Conservation (phyloP, 2,329 filamentous ascomycete genomes). For the Dryadomyces quercivorus region DNA sequence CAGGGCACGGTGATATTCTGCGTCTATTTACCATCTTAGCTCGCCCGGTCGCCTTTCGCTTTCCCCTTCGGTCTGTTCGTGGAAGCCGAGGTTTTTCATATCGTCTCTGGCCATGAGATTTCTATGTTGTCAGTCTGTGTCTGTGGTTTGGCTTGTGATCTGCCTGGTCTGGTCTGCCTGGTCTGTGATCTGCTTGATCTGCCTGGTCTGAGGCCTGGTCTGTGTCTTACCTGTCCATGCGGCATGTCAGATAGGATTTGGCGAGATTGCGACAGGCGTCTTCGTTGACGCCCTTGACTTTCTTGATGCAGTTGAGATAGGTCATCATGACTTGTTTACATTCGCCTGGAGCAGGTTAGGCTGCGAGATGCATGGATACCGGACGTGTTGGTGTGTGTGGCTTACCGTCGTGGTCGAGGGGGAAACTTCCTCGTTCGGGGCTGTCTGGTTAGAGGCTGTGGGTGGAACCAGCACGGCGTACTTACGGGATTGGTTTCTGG, state of each 20-base stretch:
- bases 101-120: conserved; percentile 95
- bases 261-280: conserved; percentile 73
- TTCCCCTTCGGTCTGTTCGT: conserved; percentile 22
- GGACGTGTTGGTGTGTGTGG: background rate
- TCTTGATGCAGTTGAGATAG: conserved; percentile 82
- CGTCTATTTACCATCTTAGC: conserved; percentile 20
- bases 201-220: too few species aligned
- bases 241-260: conserved; percentile 78
- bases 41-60: conserved; percentile 19
- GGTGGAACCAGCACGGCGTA: background rate
- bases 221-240: conserved; percentile 97
- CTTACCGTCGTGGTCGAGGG: conserved; percentile 78
- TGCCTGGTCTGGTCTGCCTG: too few species aligned
- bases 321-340: conserved; percentile 80
- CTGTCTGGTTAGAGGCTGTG: conserved; percentile 26
- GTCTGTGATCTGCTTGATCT: too few species aligned
- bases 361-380: background rate
- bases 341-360: conserved; percentile 49
- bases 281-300: conserved; percentile 72
- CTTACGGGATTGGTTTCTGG: conserved; percentile 22
- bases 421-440: conserved; percentile 86
- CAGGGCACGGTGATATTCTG: background rate
- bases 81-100: conserved; percentile 85
- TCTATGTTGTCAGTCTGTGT: conserved; percentile 27
- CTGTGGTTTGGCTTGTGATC: too few species aligned